These are phyloP conservation scores for Conticribra weissflogii DNA, from an alignment of 108 stramenopile genomes.

Conservation along the genomic window DNA sequence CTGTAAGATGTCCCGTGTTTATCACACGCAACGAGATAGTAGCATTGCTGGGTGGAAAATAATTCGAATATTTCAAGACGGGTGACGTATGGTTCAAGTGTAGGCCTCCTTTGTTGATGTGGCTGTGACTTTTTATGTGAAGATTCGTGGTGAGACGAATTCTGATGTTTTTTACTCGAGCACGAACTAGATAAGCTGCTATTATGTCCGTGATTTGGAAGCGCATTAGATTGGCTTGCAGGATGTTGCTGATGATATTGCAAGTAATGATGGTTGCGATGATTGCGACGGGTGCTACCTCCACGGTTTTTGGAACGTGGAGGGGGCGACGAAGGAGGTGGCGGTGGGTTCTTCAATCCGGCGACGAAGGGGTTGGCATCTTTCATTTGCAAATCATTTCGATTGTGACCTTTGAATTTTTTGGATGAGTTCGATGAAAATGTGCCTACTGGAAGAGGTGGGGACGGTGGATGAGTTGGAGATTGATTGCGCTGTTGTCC, in stretches of 20 bases:
- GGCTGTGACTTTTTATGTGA: not conserved
- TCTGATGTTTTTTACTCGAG: too few relatives aligned
- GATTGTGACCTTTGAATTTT: not conserved
- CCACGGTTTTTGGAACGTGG: not conserved
- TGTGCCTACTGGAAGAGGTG: too few relatives aligned
- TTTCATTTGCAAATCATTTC: not conserved
- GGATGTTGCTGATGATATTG: conserved; percentile 3
- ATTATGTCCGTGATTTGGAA: not conserved
- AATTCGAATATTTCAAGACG: conserved; percentile 82
- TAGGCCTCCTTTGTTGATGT: conserved; percentile 11
- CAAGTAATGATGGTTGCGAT: not conserved
- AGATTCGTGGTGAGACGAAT: not conserved
- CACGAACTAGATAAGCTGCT: not conserved
- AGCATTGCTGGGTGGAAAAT: conserved; percentile 79
- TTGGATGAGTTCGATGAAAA: too few relatives aligned
- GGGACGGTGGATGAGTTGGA: not conserved
- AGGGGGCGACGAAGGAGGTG: not conserved
- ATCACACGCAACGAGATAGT: conserved; percentile 80
- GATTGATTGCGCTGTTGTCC: not conserved
- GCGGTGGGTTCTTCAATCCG: too few relatives aligned
- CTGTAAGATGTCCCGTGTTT: conserved; percentile 68
- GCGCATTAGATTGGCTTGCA: not conserved
- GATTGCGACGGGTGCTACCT: not conserved
- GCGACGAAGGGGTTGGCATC: too few relatives aligned
- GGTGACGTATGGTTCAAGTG: conserved; percentile 73